Percentiles rank a stretch among this genome's conserved stretches.
phyloP scores from a whole-genome alignment of 495 filamentous ascomycete genomes.

The Daldinia grandis region DNA sequence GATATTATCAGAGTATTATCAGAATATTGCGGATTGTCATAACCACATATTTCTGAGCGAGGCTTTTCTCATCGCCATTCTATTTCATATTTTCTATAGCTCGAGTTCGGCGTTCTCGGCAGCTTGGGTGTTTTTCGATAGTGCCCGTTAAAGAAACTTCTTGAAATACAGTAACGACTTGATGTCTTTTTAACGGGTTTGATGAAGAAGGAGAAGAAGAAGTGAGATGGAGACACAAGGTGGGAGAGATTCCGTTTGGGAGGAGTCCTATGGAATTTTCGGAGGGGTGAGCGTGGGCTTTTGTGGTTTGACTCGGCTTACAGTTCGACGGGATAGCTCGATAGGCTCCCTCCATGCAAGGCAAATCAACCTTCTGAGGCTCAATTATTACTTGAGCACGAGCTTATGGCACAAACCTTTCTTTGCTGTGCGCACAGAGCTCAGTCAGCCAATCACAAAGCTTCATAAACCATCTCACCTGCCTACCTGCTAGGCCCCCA shows the following conservation, averaged over 20 bases:
- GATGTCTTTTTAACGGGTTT: constrained; percentile 30
- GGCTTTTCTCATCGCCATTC: constrained; percentile 9
- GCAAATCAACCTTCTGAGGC: constrained; percentile 17
- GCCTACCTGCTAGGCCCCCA: constrained; percentile 13
- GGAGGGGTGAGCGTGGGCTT: constrained; percentile 4
- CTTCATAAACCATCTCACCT: constrained; percentile 4
- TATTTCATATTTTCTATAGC: constrained; percentile 8
- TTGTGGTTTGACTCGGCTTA: constrained; percentile 29
- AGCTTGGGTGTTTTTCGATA: constrained; percentile 24
- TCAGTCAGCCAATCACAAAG: constrained; percentile 23
- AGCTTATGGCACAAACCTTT: constrained; percentile 24
- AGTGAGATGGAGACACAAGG: constrained; percentile 23
- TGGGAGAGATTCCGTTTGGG: background rate
- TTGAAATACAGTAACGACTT: constrained; percentile 49
- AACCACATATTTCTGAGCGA: constrained; percentile 27
- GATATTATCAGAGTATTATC: background rate
- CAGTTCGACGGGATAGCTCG: constrained; percentile 18
- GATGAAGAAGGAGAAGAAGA: constrained; percentile 24
- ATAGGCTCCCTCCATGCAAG: constrained; percentile 25
- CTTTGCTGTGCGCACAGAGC: constrained; percentile 13
- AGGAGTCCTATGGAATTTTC: background rate
- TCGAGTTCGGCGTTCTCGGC: constrained; percentile 37
- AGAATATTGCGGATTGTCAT: constrained; percentile 9
- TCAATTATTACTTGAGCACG: constrained; percentile 24
- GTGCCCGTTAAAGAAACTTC: constrained; percentile 33